Evolutionary conservation across 1,284 basidiomycete genomes (phyloP), one percentile per base, ranked within the genome.

Genomic region (Trametes pubescens): DNA sequence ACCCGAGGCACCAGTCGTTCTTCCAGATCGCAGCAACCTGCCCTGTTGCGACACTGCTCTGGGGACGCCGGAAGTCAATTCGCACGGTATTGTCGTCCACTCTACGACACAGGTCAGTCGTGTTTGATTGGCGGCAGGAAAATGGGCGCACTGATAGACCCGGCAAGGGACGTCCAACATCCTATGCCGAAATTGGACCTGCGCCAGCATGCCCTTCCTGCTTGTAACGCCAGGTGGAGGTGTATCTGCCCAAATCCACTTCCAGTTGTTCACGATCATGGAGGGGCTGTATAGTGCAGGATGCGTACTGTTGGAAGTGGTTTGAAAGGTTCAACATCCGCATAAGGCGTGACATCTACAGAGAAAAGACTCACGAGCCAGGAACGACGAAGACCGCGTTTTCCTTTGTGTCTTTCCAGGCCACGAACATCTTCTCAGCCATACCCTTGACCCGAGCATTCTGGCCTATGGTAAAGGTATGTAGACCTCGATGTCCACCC

Each of bases 381-480:
- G 88, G 88, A 1, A 95, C 95, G 2, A 97, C 86, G 40, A 89
- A 84, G 10, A 98, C 84, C 34, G 81, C 82, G 71, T 93, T 93
- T 16, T 72, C 77, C 4, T 75, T 70, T 0, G 78, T 67, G 66
- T 94, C 87, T 73, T 98, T 99, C 46, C 78, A 76, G 0, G 89
- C 88, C 0, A 98, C 93, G 71, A 90, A 97, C 81, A 91, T 85
- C 69, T 84, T 86, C 57, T 85, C 73, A 0, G 77, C 74, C 77
- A 89, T 80, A 0, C 95, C 93, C 0, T 78, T 73, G 14, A 98
- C 77, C 26, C 86, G 83, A 0, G 93, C 90, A 5, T 85, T 79
- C 75, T 94, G 90, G 0, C 97, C 97, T 38, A 99, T 90, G 0
- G 96, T 98, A 68, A 89, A 94, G n/a, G 84, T 86, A 89, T 94